Evolutionary conservation across 2,329 filamentous ascomycete genomes (phyloP), one percentile per base, ranked within the genome.

Genomic region (Sclerotinia nivalis): DNA sequence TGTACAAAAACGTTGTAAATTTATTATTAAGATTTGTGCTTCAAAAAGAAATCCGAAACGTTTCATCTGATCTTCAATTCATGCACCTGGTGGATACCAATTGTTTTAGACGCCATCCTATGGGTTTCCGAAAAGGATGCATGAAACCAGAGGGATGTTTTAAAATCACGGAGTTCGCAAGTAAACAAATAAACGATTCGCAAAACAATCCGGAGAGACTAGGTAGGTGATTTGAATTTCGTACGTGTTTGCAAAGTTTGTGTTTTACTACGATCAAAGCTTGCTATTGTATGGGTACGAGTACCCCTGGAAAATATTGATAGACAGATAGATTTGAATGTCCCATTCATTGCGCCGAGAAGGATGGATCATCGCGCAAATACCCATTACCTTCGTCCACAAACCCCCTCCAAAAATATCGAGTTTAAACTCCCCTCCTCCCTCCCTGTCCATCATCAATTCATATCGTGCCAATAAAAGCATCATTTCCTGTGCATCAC

Each of bases 121-220:
- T 40, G 12, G 22, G 40, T 18, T n/a, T 25, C 22, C 56, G 4
- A 43, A 59, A 18, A 20, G n/a, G 6, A n/a, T 34, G n/a, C 2
- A 28, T 59, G 56, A 43, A 40, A 43, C 56, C 56, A 25, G 37
- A 25, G n/a, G 37, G 12, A 40, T 59, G 56, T 59, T 59, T 59
- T 28, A n/a, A 20, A 25, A 25, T 15, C 18, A 59, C 56, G n/a
- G 56, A 15, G 56, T 20, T 9, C 15, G 3, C 22, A 15, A 15
- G 37, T 25, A 25, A 43, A 43, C 22, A 59, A 59, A 28, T 40
- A 40, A 58, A n/a, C 13, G 6, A 7, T 22, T 49, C 18, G 34
- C 15, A 34, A 43, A 59, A 43, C n/a, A 18, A 28, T n/a, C 2
- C 2, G 15, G 37, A 10, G 12, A 59, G n/a, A 25, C 50, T 28